Evolutionary conservation across 2,329 filamentous ascomycete species (phyloP).

Genomic region (Aspergillus tamarii): DNA sequence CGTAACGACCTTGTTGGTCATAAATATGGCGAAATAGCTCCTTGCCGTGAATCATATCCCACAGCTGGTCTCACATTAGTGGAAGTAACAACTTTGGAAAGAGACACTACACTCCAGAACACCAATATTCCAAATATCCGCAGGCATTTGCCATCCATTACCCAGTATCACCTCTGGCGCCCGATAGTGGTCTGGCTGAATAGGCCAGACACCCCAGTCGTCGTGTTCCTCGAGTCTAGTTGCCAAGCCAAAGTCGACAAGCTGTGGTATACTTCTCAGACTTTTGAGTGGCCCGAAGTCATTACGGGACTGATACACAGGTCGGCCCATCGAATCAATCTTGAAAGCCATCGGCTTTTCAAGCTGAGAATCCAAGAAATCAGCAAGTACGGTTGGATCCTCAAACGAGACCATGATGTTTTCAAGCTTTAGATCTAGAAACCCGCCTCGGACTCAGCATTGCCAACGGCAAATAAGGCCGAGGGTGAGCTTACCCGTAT

Average conservation of each 20-base stretch:
- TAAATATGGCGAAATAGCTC: constrained; percentile 42
- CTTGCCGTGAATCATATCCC: constrained; percentile 43
- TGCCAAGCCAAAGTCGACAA: constrained; percentile 43
- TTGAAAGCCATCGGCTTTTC: constrained; percentile 38
- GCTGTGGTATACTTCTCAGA: constrained; percentile 32
- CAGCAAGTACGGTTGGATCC: constrained; percentile 33
- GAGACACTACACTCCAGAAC: constrained; percentile 34
- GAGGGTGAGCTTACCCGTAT: constrained; percentile 41
- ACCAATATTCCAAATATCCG: constrained; percentile 48
- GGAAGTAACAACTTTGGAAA: constrained; percentile 19
- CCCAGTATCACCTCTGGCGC: constrained; percentile 47
- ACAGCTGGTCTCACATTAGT: constrained; percentile 35
- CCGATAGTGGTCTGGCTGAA: constrained; percentile 50
- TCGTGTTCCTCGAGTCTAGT: constrained; percentile 44
- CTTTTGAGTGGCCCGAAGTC: constrained; percentile 36
- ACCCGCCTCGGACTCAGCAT: constrained; percentile 19
- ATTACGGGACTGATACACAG: constrained; percentile 38
- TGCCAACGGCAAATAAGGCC: constrained; percentile 13
- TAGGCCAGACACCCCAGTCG: constrained; percentile 43
- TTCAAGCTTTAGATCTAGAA: constrained; percentile 48
- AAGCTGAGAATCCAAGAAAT: constrained; percentile 37
- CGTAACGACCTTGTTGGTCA: constrained; percentile 39
- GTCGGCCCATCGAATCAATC: constrained; percentile 34
- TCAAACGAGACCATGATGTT: constrained; percentile 47
- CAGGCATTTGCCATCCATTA: constrained; percentile 41